phyloP scores from a whole-genome alignment of 306 rosid genomes.

The Boehmeria nivea region DNA sequence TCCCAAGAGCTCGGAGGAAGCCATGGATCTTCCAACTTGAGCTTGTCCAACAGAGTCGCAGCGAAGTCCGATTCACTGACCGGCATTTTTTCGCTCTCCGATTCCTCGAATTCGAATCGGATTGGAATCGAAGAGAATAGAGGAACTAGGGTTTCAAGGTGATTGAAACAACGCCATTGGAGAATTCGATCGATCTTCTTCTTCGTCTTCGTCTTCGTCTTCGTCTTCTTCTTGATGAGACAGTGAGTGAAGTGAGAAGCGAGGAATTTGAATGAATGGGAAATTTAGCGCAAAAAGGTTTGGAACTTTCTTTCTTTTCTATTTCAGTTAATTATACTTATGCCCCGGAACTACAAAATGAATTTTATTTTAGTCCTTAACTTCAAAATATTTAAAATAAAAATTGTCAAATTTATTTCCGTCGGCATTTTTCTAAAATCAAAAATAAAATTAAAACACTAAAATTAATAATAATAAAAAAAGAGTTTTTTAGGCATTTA shows the following conservation, averaged over 20 bases:
- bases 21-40: slow-evolving; percentile 70
- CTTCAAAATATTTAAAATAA: no score
- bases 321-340: no score
- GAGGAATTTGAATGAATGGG: not conserved
- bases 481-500: no score
- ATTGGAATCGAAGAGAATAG: no score
- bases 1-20: slow-evolving; percentile 81
- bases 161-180: not conserved
- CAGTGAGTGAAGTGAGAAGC: not conserved
- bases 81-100: slow-evolving; percentile 24
- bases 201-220: not conserved
- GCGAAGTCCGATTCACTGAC: slow-evolving; percentile 46
- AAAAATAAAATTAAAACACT: no score
- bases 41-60: slow-evolving; percentile 43
- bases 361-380: no score
- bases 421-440: no score
- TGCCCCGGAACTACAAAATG: no score
- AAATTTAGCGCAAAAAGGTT: not conserved
- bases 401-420: no score
- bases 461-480: no score
- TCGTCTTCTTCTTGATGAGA: no score
- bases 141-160: not conserved
- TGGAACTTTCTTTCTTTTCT: not conserved
- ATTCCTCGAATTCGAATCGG: not conserved
- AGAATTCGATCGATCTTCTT: not conserved